Base-by-base conservation (phyloP, 2,329 filamentous ascomycete species). In the Diaporthe caulivora region DNA sequence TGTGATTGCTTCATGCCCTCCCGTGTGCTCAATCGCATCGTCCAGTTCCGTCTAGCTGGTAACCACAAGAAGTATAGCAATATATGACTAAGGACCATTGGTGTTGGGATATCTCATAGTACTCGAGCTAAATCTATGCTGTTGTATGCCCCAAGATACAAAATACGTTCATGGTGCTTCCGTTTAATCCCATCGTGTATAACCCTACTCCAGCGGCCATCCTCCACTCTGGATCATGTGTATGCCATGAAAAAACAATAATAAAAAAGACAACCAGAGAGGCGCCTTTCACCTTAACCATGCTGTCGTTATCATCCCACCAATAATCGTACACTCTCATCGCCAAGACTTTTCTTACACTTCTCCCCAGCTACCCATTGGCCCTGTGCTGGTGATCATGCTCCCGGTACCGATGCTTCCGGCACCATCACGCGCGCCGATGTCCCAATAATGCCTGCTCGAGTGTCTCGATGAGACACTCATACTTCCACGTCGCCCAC, bases 391-490 rank as follows among this genome's bases (percentile, higher is more conserved):
- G 2, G 90, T 91, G 81, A 94, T 90, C 75, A 92, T 86, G 76
- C 92, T 94, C 4, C 93, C 93, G 71, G 93, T 95, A 2, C 93
- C 94, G 31, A 95, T 89, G 78, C 92, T 95, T 8, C 91, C 93
- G 34, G 51, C 71, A 18, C 69, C 72, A 10, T 55, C 69, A n/a
- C 64, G 54, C 4, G 51, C 73, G 5, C 94, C 94, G 76, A 98
- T 90, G 81, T 98, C 95, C 95, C 95, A 98, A 82, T 97, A 98
- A 80, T 97, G 94, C 70, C 95, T 86, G 58, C 92, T 94, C 57
- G 93, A 95, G 44, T 97, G 94, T 72, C 95, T 86, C 70, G 92
- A 94, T 53, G 93, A 95, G 40, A 91, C 89, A 55, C 93, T 95
- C 44, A 91, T 88, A 76, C 90, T 92, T 78, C 91, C 94, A 69